A percentile compares a stretch with the other conserved stretches of the same genome.
These are phyloP conservation scores for Colletotrichum cuscutae DNA, from an alignment of 2,329 filamentous ascomycete genomes.

Conservation along the genomic window DNA sequence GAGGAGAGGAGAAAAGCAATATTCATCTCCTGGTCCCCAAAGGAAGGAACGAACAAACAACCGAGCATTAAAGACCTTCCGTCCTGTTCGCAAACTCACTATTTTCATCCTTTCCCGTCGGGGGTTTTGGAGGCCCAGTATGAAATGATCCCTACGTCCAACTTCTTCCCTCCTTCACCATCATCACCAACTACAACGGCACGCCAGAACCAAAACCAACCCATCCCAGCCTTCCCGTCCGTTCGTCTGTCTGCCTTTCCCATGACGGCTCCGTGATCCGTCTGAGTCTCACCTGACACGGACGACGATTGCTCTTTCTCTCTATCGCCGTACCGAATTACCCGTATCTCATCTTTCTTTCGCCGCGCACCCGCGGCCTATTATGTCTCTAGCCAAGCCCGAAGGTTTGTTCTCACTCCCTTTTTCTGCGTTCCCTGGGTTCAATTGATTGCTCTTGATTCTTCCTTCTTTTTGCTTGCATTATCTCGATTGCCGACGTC, in stretches of 20 bases:
- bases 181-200: too few relatives aligned
- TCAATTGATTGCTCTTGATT: constrained; percentile 9
- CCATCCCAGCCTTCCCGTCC: background rate
- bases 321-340: background rate
- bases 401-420: constrained; percentile 13
- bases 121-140: constrained; percentile 4
- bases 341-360: background rate
- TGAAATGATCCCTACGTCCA: constrained; percentile 31
- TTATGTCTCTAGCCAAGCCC: constrained; percentile 13
- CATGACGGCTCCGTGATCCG: constrained; percentile 15
- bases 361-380: constrained; percentile 9
- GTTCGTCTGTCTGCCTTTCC: background rate
- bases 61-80: constrained; percentile 28
- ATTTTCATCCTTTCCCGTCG: constrained; percentile 12
- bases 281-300: constrained; percentile 1
- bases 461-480: background rate
- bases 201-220: background rate
- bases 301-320: background rate
- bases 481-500: background rate
- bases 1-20: constrained; percentile 33
- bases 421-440: background rate
- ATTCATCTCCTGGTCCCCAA: constrained; percentile 32
- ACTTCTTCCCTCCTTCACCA: constrained; percentile 16
- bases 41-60: constrained; percentile 28
- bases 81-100: constrained; percentile 22